Conservation (phyloP, 352 stramenopile species). For the Phytophthora foliorum region DNA sequence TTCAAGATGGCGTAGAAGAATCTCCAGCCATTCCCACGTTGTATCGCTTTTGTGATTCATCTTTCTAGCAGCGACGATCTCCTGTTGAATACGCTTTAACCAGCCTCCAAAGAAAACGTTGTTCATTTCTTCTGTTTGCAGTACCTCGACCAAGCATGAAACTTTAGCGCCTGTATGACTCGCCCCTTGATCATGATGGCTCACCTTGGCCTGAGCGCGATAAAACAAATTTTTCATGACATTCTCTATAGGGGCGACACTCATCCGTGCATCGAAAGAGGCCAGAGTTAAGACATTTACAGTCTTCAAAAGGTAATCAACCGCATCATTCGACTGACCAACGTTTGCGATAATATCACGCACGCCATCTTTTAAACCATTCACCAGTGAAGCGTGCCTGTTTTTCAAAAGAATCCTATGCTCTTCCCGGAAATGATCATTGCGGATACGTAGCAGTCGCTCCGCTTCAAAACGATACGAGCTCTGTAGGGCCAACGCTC, state of each 20-base stretch:
- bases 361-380: conserved; percentile 6
- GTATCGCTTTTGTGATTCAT: not conserved
- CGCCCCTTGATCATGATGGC: not conserved
- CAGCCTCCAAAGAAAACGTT: conserved; percentile 14
- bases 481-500: conserved; percentile 16
- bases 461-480: conserved; percentile 25
- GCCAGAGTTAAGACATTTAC: conserved; percentile 13
- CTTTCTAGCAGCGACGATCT: not conserved
- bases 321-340: not conserved
- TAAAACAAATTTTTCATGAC: not conserved
- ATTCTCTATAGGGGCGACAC: not conserved
- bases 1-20: conserved; percentile 11
- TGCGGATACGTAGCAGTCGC: conserved; percentile 15
- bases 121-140: not conserved
- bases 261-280: conserved; percentile 1
- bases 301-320: conserved; percentile 14
- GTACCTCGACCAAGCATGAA: conserved; percentile 1
- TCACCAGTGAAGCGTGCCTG: not conserved
- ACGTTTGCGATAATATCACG: conserved; percentile 17
- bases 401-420: not conserved
- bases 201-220: not conserved
- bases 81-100: not conserved
- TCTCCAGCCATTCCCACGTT: conserved; percentile 1
- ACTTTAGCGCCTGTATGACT: not conserved
- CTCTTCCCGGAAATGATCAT: conserved; percentile 2